Evolutionary conservation across 192 early-diverging fungal species (phyloP), one percentile per base, ranked within the genome.

Genomic region (Geranomyces variabilis): DNA sequence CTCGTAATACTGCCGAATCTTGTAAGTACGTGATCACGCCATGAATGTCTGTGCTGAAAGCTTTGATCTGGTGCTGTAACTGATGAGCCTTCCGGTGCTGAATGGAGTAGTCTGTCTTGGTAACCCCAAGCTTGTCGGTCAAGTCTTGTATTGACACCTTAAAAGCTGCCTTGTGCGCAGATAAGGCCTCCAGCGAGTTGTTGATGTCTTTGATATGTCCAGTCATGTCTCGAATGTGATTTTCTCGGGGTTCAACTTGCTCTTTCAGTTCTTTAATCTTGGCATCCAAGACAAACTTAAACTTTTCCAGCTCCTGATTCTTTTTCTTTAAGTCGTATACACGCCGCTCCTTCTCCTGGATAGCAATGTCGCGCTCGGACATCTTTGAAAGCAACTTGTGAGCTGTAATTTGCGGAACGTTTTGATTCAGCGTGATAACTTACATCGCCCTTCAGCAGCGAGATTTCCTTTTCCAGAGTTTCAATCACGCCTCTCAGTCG

Each of bases 241-340:
- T 66, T 64, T 89, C 87, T 6, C 86, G 48, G 1, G 87, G 87
- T 75, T 89, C 87, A 57, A 89, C 86, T 63, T 89, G 87, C 29
- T 75, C 69, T 69, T 88, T 88, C 22, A 89, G 79, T 73, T 89
- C 87, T 56, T 86, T 84, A 73, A 89, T 89, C 68, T 85, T 84
- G 77, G 85, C 88, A 74, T 89, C 87, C 2, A 89, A 71, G 19
- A 89, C 87, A 63, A 89, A 89, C 70, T 89, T 89, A 75, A 89
- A 89, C 70, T 89, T 89, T 69, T 89, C 87, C 21, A 89, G 80
- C 78, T 89, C 87, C 57, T 88, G 86, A 58, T 89, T 89, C 76
- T 89, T 89, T 55, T 89, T 89, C 67, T 89, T 89, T 19, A 89
- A 65, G 59, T 88, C 86, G 63, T 89, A 88, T 43, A 89, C 86